Conservation (phyloP, 495 filamentous ascomycete species). For the Halenospora varia region DNA sequence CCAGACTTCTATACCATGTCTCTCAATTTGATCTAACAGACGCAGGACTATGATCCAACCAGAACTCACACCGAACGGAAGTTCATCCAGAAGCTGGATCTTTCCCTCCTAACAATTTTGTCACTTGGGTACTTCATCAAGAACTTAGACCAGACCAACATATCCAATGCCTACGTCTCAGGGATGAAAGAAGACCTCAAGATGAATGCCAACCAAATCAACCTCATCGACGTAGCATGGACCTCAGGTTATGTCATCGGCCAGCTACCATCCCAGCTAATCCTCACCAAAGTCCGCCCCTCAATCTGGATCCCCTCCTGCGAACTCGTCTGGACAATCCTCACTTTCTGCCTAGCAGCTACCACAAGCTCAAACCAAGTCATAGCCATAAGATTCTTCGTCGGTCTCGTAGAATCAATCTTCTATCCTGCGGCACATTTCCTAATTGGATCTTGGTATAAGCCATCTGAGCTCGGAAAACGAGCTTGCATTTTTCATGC, state of each 20-base stretch:
- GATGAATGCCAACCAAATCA: slow-evolving; percentile 53
- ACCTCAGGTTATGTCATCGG: slow-evolving; percentile 59
- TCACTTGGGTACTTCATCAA: slow-evolving; percentile 54
- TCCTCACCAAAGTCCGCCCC: slow-evolving; percentile 52
- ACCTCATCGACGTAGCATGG: slow-evolving; percentile 54
- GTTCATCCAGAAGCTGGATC: slow-evolving; percentile 57
- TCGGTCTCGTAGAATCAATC: slow-evolving; percentile 52
- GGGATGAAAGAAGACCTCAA: slow-evolving; percentile 61
- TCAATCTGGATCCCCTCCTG: slow-evolving; percentile 57
- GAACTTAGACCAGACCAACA: slow-evolving; percentile 56
- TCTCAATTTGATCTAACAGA: background rate
- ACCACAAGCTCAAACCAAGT: slow-evolving; percentile 46
- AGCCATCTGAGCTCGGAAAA: slow-evolving; percentile 57
- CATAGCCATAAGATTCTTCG: slow-evolving; percentile 58
- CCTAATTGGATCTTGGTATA: slow-evolving; percentile 59
- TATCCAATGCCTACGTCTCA: slow-evolving; percentile 60
- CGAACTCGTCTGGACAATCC: slow-evolving; percentile 49
- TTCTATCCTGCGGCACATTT: slow-evolving; percentile 50
- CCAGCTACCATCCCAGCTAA: slow-evolving; percentile 54
- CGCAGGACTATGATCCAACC: slow-evolving; percentile 16
- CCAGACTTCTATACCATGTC: no score
- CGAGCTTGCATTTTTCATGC: slow-evolving; percentile 49
- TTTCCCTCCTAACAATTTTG: slow-evolving; percentile 50
- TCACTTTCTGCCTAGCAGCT: slow-evolving; percentile 46
- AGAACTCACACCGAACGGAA: slow-evolving; percentile 41